Evolutionary conservation across 2,329 filamentous ascomycete species (phyloP).

Genomic region (Hawksworthiomyces lignivorus): DNA sequence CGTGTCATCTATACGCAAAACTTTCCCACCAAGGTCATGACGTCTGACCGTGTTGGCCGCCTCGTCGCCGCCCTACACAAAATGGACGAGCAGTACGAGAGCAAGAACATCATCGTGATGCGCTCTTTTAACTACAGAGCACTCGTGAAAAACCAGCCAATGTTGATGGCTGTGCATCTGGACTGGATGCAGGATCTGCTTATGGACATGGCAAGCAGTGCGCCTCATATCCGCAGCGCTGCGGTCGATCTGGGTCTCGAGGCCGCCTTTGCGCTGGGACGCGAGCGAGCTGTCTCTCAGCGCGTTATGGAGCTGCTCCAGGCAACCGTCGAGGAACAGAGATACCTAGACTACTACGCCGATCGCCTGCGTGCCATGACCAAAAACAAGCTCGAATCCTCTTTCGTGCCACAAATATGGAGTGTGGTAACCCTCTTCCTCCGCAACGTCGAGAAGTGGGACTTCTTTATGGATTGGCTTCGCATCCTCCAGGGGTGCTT

Average conservation of each 20-base stretch:
- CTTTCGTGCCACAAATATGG: slow-evolving; percentile 81
- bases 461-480: slow-evolving; percentile 67
- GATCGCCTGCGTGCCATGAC: slow-evolving; percentile 62
- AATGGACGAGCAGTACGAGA: slow-evolving; percentile 61
- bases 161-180: slow-evolving; percentile 61
- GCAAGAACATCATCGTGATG: slow-evolving; percentile 72
- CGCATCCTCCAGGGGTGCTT: slow-evolving; percentile 75
- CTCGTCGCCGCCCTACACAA: slow-evolving; percentile 64
- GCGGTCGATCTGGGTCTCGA: slow-evolving; percentile 70
- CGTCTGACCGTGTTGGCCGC: slow-evolving; percentile 57
- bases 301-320: slow-evolving; percentile 59
- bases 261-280: slow-evolving; percentile 60
- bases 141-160: slow-evolving; percentile 58
- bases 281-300: slow-evolving; percentile 59
- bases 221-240: slow-evolving; percentile 66
- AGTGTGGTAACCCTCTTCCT: slow-evolving; percentile 73
- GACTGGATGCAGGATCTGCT: slow-evolving; percentile 82
- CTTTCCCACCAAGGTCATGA: slow-evolving; percentile 70
- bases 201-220: slow-evolving; percentile 68
- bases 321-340: slow-evolving; percentile 48
- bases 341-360: slow-evolving; percentile 63
- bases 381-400: slow-evolving; percentile 51
- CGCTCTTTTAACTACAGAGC: slow-evolving; percentile 73
- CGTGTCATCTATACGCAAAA: slow-evolving; percentile 73
- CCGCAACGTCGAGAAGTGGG: slow-evolving; percentile 63